These are phyloP conservation scores for Thraustochytrium striatum DNA, from an alignment of 352 stramenopile species.

Conservation along the genomic window DNA sequence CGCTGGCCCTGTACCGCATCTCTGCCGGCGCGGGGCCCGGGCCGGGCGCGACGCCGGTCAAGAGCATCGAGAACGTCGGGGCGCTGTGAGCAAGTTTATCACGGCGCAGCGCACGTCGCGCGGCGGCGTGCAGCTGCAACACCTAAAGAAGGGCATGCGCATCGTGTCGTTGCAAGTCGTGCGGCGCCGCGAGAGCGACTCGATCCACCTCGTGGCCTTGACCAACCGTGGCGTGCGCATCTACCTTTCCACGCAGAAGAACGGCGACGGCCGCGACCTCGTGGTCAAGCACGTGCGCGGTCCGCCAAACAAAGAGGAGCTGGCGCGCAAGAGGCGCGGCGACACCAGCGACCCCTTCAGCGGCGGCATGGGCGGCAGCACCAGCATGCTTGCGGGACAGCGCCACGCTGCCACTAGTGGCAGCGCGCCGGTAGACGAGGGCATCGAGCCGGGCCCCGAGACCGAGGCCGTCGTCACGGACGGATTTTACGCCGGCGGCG, in stretches of 20 bases:
- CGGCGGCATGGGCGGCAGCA: neutral
- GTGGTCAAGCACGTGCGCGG: constrained; percentile 7
- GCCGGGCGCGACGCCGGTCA: neutral
- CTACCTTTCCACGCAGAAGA: constrained; percentile 20
- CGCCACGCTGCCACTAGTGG: neutral
- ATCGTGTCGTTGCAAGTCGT: constrained; percentile 41
- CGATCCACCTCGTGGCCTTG: constrained; percentile 29
- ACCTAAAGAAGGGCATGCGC: neutral
- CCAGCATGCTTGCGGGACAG: constrained; percentile 16
- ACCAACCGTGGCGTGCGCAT: constrained; percentile 28
- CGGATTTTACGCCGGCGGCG: constrained; percentile 9
- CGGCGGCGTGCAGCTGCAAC: neutral
- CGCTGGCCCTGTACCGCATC: constrained; percentile 7
- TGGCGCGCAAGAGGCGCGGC: neutral
- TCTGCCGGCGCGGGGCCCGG: neutral
- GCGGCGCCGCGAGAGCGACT: constrained; percentile 13
- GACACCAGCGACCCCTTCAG: neutral
- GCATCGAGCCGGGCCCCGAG: neutral
- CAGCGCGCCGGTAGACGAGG: constrained; percentile 1
- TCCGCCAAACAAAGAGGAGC: constrained; percentile 29
- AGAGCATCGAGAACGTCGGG: neutral
- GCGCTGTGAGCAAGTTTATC: constrained; percentile 15
- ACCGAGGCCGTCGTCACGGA: neutral
- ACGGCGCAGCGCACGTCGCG: neutral
- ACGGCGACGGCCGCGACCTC: constrained; percentile 10